phyloP scores from a whole-genome alignment of 2,329 filamentous ascomycete species.

The Penicillium sp. region DNA sequence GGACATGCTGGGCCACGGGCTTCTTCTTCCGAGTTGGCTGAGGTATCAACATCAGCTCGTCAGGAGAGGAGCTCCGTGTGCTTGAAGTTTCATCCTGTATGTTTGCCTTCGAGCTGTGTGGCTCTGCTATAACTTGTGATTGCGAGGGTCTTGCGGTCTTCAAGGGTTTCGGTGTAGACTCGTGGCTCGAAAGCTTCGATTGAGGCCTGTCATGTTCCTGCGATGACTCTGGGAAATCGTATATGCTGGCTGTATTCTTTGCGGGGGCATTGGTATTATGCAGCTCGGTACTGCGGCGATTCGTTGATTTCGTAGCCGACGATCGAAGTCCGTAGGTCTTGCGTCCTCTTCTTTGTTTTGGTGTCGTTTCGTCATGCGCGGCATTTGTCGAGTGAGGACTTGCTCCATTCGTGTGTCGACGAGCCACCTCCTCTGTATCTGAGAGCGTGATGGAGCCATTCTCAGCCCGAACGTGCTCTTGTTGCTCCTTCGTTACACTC shows the following conservation, averaged over 20 bases:
- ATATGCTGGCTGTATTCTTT: slow-evolving; percentile 21
- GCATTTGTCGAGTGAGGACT: not conserved
- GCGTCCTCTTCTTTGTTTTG: slow-evolving; percentile 11
- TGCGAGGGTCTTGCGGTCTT: not conserved
- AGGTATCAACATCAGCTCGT: slow-evolving; percentile 36
- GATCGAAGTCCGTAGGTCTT: slow-evolving; percentile 14
- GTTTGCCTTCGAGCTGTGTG: not conserved
- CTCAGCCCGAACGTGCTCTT: not conserved
- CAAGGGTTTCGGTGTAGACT: slow-evolving; percentile 8
- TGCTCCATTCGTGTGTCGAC: not conserved
- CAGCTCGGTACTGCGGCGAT: not conserved
- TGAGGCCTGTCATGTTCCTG: not conserved
- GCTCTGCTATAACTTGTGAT: not conserved
- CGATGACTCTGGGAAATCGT: slow-evolving; percentile 28
- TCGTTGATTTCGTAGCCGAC: slow-evolving; percentile 10
- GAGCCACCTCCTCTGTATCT: not conserved
- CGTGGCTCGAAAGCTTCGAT: slow-evolving; percentile 2
- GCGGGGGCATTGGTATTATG: not conserved
- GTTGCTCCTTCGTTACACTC: not conserved
- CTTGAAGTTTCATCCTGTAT: not conserved
- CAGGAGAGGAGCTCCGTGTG: slow-evolving; percentile 34
- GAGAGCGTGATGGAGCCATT: slow-evolving; percentile 3
- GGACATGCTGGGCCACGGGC: slow-evolving; percentile 4
- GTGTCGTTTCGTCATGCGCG: slow-evolving; percentile 5
- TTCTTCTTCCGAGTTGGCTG: slow-evolving; percentile 18